Percentiles rank a stretch among this genome's conserved stretches.
phyloP scores from a whole-genome alignment of 305 asterid species.

The Salvia sclarea region DNA sequence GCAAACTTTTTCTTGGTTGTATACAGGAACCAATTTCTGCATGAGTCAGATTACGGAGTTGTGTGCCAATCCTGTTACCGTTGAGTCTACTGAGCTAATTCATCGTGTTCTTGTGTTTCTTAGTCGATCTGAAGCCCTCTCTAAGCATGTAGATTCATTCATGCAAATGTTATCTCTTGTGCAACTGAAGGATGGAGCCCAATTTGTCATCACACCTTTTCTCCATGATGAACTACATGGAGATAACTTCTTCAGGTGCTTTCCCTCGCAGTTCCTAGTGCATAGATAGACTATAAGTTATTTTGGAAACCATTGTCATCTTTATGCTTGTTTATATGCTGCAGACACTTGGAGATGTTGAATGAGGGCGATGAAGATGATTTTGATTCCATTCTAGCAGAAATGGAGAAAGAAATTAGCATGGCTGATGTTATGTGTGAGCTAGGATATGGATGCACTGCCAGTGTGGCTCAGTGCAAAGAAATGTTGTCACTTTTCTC shows the following conservation, averaged over 20 bases:
- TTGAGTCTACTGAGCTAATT: constrained; percentile 65
- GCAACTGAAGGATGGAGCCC: constrained; percentile 62
- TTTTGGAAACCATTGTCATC: constrained; percentile 11
- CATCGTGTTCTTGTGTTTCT: constrained; percentile 75
- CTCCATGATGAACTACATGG: constrained; percentile 65
- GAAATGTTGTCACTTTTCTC: constrained; percentile 74
- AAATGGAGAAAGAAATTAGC: constrained; percentile 93
- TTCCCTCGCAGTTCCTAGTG: neutral
- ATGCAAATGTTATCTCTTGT: constrained; percentile 83
- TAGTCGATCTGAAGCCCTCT: constrained; percentile 81
- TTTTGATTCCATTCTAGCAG: constrained; percentile 84
- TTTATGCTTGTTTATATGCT: constrained; percentile 27
- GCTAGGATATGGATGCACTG: constrained; percentile 94
- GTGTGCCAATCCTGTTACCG: constrained; percentile 50
- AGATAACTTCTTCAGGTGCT: constrained; percentile 72
- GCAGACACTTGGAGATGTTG: constrained; percentile 61
- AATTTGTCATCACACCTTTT: constrained; percentile 71
- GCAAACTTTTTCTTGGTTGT: constrained; percentile 23
- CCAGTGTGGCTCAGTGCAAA: constrained; percentile 70
- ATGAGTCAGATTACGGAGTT: constrained; percentile 74
- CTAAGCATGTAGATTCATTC: constrained; percentile 80
- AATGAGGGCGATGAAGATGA: constrained; percentile 68
- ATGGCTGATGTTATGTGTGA: constrained; percentile 90
- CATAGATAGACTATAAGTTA: neutral
- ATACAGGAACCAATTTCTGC: constrained; percentile 88